Percentiles rank a stretch among this genome's conserved stretches.
phyloP scores from a whole-genome alignment of 257 asterid genomes.

The Solanum pinnatisectum region DNA sequence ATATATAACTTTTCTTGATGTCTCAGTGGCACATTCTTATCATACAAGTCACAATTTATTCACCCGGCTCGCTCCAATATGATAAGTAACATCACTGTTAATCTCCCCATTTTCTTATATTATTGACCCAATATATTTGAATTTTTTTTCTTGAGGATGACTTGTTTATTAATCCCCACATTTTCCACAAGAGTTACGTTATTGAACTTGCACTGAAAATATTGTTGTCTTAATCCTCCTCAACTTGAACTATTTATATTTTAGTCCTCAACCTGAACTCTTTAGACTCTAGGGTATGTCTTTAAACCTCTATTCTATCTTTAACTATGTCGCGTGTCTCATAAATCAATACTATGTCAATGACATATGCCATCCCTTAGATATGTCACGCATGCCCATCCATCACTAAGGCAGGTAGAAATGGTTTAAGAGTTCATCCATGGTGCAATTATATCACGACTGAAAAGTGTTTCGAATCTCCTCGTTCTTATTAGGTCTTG shows the following conservation, averaged over 20 bases:
- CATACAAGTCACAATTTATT: too few relatives aligned
- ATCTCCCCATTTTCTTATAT: not conserved
- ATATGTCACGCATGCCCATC: too few relatives aligned
- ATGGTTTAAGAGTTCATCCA: not conserved
- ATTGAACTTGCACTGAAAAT: not conserved
- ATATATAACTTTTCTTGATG: not conserved
- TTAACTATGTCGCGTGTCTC: too few relatives aligned
- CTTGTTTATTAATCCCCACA: too few relatives aligned
- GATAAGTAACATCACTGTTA: too few relatives aligned
- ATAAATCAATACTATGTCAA: not conserved
- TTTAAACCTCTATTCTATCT: fast-evolving
- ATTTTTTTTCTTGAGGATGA: not conserved
- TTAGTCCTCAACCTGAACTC: not conserved
- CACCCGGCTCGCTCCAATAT: too few relatives aligned
- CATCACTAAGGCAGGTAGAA: too few relatives aligned
- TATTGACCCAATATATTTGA: not conserved
- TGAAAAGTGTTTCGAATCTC: not conserved
- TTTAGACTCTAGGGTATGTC: not conserved
- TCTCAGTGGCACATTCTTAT: too few relatives aligned
- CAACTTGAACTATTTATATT: too few relatives aligned
- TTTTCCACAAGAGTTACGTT: not conserved
- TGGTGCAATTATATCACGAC: not conserved
- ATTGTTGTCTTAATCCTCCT: too few relatives aligned
- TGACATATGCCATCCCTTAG: not conserved
- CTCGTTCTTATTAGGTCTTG: too few relatives aligned